Percentiles rank a stretch among this genome's conserved stretches.
Evolutionary conservation across 495 filamentous ascomycete species (phyloP).

Genomic region (Aspergillus hancockii): DNA sequence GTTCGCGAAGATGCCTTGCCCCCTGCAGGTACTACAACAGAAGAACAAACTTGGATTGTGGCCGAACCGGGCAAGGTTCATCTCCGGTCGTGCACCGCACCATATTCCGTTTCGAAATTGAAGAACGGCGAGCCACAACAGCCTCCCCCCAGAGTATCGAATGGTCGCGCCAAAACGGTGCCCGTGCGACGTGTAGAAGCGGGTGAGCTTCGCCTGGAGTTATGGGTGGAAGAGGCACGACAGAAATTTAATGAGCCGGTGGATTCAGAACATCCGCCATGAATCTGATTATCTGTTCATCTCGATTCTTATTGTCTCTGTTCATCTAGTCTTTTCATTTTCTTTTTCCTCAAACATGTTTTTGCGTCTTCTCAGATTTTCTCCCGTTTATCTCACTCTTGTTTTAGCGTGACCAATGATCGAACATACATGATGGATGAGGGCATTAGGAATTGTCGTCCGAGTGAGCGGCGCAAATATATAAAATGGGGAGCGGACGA

Average conservation of each 20-base stretch:
- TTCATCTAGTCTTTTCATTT: conserved; percentile 26
- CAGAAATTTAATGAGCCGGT: conserved; percentile 56
- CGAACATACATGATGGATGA: conserved; percentile 52
- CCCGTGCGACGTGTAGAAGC: conserved; percentile 56
- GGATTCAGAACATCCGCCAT: conserved; percentile 44
- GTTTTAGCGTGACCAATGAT: conserved; percentile 54
- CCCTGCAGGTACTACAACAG: conserved; percentile 66
- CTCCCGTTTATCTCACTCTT: conserved; percentile 42
- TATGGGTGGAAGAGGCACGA: conserved; percentile 58
- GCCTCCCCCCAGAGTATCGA: conserved; percentile 40
- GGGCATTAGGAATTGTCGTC: conserved; percentile 42
- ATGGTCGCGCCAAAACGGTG: conserved; percentile 51
- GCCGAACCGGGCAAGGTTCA: conserved; percentile 53
- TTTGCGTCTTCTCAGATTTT: conserved; percentile 12
- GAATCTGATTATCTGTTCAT: conserved; percentile 21
- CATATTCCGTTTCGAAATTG: conserved; percentile 47
- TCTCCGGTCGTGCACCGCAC: conserved; percentile 46
- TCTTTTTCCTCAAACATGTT: conserved; percentile 15
- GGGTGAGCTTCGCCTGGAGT: conserved; percentile 53
- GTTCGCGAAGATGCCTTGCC: conserved; percentile 70
- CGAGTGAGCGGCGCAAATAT: conserved; percentile 47
- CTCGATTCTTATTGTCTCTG: conserved; percentile 20
- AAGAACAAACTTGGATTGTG: conserved; percentile 55
- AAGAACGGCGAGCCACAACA: conserved; percentile 41
- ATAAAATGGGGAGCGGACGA: conserved; percentile 48